Percentiles rank a stretch among this genome's conserved stretches.
Conservation (phyloP, 1,284 basidiomycete species). For the Ganoderma lingzhi region DNA sequence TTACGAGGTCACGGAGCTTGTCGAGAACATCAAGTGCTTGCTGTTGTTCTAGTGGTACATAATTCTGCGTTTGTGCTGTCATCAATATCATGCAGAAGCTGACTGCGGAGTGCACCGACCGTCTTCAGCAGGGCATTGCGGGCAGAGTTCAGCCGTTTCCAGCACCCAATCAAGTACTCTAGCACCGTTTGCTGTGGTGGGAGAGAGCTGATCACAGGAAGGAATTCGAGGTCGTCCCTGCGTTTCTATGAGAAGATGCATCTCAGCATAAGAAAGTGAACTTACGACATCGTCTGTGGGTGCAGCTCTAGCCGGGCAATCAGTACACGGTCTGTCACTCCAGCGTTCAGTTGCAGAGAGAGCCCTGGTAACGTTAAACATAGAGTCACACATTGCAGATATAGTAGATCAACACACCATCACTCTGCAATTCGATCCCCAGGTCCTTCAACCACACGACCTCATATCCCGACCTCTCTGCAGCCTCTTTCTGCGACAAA, state of each 20-base stretch:
- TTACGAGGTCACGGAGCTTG: slow-evolving; percentile 80
- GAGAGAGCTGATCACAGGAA: slow-evolving; percentile 81
- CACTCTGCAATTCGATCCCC: slow-evolving; percentile 74
- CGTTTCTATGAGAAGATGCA: slow-evolving; percentile 14
- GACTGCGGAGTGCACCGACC: slow-evolving; percentile 48
- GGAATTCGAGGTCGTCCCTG: slow-evolving; percentile 85
- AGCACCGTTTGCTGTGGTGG: slow-evolving; percentile 85
- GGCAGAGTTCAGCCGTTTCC: slow-evolving; percentile 81
- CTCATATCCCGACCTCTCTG: slow-evolving; percentile 75
- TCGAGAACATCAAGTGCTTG: slow-evolving; percentile 71
- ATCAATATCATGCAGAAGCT: slow-evolving; percentile 7
- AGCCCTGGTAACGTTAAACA: slow-evolving; percentile 5
- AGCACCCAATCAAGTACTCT: slow-evolving; percentile 91
- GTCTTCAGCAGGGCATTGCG: slow-evolving; percentile 68
- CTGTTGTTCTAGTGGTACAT: slow-evolving; percentile 64
- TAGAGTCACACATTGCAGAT: background rate
- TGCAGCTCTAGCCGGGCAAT: slow-evolving; percentile 91
- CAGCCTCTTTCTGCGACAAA: slow-evolving; percentile 64
- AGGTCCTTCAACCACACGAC: slow-evolving; percentile 88
- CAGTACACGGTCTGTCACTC: slow-evolving; percentile 82
- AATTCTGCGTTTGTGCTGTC: slow-evolving; percentile 55
- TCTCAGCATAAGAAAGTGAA: slow-evolving; percentile 26
- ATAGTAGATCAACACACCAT: slow-evolving; percentile 57
- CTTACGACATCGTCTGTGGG: slow-evolving; percentile 76
- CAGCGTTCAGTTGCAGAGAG: slow-evolving; percentile 49